Percentiles rank a stretch among this genome's conserved stretches.
phyloP scores from a whole-genome alignment of 2,329 filamentous ascomycete genomes.

The Cercospora citrullina region DNA sequence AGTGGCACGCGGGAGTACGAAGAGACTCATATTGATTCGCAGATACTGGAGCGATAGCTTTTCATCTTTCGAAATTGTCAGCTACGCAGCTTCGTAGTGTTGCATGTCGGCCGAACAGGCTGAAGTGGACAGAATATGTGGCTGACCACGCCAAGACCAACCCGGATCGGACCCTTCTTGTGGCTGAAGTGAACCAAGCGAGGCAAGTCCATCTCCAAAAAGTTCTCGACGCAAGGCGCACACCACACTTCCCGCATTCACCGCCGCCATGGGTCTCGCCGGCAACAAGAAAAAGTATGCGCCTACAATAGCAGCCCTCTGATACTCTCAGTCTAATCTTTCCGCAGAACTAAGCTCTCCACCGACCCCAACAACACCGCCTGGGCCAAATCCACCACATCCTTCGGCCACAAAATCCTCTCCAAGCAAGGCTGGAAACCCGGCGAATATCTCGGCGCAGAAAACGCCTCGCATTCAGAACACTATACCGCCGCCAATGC shows the following conservation, averaged over 20 bases:
- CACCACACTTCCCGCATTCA: background rate
- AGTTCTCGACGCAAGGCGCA: constrained; percentile 7
- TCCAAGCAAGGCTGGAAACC: constrained; percentile 87
- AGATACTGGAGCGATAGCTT: background rate
- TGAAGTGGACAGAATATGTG: background rate
- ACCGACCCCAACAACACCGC: constrained; percentile 93
- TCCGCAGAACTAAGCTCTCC: constrained; percentile 68
- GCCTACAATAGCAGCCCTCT: too few relatives aligned
- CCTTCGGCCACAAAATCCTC: constrained; percentile 88
- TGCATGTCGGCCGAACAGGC: background rate
- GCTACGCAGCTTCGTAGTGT: background rate
- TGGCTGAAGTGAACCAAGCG: background rate
- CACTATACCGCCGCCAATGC: constrained; percentile 78
- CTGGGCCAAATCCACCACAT: constrained; percentile 80
- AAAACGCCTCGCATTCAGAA: constrained; percentile 71
- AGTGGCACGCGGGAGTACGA: background rate
- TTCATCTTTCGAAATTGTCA: background rate
- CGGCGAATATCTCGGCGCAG: constrained; percentile 76
- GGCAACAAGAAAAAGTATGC: constrained; percentile 42
- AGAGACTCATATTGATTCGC: background rate
- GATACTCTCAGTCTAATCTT: constrained; percentile 29
- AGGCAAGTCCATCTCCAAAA: constrained; percentile 2
- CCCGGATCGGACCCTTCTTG: background rate
- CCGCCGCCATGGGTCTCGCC: constrained; percentile 64
- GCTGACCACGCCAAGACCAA: constrained; percentile 3